Base-by-base conservation (phyloP, 148 eudicot species). In the Drosera capensis region DNA sequence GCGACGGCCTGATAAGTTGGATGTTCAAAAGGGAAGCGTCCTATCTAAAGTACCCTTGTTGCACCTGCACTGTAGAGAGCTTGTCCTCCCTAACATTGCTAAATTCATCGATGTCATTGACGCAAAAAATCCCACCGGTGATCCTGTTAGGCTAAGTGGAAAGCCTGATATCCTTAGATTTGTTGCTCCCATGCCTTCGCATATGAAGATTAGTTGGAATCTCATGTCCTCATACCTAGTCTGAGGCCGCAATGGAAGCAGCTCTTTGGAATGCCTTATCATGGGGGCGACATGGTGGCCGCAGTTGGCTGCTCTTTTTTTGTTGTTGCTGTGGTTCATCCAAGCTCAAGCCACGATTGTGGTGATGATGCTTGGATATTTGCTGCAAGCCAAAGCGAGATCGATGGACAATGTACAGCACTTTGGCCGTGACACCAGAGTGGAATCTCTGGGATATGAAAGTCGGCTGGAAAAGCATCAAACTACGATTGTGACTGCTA, bases 191-290 rank as follows among this genome's bases (percentile, higher is more conserved):
- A 80, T 88, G 96, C 96, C 96, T 46, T 83, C 96, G 38, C 94
- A 80, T 57, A 88, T 88, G 96, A 83, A 83, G 60, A 88, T 88
- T 50, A 88, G 96, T 62, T 88, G 96, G 96, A 88, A 83, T 65
- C 71, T 83, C 29, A 88, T 88, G 94, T 82, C 94, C 40, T 88
- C 96, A 20, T 88, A 77, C 58, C 57, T 82, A 71, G 74, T 79
- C 14, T 34, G 38, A 34, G 11, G 5, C 11, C 11, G 31, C 31
- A 5, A 11, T 28, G 31, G 11, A 6, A 28, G 31, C 31, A n/a
- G n/a, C n/a, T n/a, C n/a, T n/a, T n/a, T n/a, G n/a, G n/a, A n/a
- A n/a, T n/a, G n/a, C n/a, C n/a, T n/a, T n/a, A n/a, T n/a, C n/a
- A n/a, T n/a, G n/a, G n/a, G n/a, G n/a, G n/a, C n/a, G n/a, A n/a